phyloP scores from a whole-genome alignment of 352 stramenopile genomes.

The Phytophthora pseudosyringae region DNA sequence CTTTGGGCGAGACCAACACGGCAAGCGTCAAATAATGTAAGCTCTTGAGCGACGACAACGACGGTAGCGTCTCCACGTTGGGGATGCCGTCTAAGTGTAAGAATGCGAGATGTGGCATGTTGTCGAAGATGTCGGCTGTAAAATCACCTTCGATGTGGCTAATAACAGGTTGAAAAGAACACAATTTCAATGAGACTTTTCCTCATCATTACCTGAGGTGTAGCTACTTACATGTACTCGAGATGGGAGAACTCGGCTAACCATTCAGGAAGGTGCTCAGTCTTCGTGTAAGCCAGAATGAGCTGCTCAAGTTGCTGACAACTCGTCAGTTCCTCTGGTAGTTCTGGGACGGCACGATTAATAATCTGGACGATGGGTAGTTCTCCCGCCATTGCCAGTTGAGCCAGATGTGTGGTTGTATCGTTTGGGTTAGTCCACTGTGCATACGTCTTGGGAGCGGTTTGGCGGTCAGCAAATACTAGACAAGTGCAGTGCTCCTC shows the following conservation, averaged over 20 bases:
- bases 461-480: constrained; percentile 49
- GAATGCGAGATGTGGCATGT: constrained; percentile 47
- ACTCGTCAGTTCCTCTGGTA: constrained; percentile 39
- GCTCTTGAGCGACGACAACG: constrained; percentile 29
- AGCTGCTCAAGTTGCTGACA: constrained; percentile 47
- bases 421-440: constrained; percentile 55
- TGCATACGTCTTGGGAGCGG: constrained; percentile 30
- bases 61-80: constrained; percentile 36
- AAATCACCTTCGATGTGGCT: constrained; percentile 46
- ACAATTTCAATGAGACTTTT: neutral
- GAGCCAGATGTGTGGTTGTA: constrained; percentile 32
- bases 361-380: constrained; percentile 57
- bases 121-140: constrained; percentile 38
- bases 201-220: neutral
- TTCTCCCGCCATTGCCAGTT: constrained; percentile 41
- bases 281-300: constrained; percentile 53
- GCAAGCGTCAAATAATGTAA: constrained; percentile 47
- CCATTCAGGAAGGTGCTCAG: constrained; percentile 30
- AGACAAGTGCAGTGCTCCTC: constrained; percentile 41
- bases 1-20: constrained; percentile 13
- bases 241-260: constrained; percentile 39
- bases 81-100: constrained; percentile 41
- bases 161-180: neutral
- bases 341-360: constrained; percentile 44
- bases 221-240: constrained; percentile 46